A percentile compares a stretch with the other conserved stretches of the same genome.
These are phyloP conservation scores for Mycena galopus DNA, from an alignment of 768 basidiomycete species.

Conservation along the genomic window DNA sequence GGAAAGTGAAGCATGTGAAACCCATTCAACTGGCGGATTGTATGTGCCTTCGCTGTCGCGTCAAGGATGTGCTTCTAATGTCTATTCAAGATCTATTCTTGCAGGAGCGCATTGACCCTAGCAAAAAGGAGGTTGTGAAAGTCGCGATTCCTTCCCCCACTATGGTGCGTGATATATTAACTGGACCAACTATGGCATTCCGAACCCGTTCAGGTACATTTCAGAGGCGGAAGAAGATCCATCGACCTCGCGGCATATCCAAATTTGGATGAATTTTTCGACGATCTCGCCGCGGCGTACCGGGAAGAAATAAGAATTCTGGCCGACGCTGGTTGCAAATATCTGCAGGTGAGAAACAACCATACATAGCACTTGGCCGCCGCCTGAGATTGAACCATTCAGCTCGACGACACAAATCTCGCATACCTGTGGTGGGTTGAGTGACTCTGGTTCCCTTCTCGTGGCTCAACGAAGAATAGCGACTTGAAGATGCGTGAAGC, in stretches of 20 bases:
- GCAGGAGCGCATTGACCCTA: slow-evolving; percentile 30
- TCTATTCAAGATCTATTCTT: slow-evolving; percentile 20
- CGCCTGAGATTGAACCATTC: not conserved
- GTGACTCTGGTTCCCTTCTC: not conserved
- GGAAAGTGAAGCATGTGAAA: slow-evolving; percentile 36
- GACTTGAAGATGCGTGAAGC: slow-evolving; percentile 38
- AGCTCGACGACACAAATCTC: slow-evolving; percentile 38
- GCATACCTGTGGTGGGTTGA: slow-evolving; percentile 34
- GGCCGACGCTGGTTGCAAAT: slow-evolving; percentile 36
- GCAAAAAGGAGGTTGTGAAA: slow-evolving; percentile 35
- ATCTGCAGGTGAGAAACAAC: slow-evolving; percentile 22
- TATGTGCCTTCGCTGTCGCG: not conserved
- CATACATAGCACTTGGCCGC: no score
- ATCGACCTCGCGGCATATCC: slow-evolving; percentile 36
- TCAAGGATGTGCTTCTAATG: not conserved
- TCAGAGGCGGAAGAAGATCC: slow-evolving; percentile 36
- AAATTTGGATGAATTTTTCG: slow-evolving; percentile 37
- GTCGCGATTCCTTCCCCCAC: slow-evolving; percentile 39
- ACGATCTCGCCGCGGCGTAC: slow-evolving; percentile 35
- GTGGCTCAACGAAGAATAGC: slow-evolving; percentile 19
- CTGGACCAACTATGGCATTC: not conserved
- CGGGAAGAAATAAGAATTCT: slow-evolving; percentile 34
- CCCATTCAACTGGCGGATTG: slow-evolving; percentile 38
- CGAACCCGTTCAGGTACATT: slow-evolving; percentile 27
- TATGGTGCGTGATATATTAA: slow-evolving; percentile 20